These are phyloP conservation scores for Citrullus mucosospermus DNA, from an alignment of 306 rosid species.

Conservation along the genomic window DNA sequence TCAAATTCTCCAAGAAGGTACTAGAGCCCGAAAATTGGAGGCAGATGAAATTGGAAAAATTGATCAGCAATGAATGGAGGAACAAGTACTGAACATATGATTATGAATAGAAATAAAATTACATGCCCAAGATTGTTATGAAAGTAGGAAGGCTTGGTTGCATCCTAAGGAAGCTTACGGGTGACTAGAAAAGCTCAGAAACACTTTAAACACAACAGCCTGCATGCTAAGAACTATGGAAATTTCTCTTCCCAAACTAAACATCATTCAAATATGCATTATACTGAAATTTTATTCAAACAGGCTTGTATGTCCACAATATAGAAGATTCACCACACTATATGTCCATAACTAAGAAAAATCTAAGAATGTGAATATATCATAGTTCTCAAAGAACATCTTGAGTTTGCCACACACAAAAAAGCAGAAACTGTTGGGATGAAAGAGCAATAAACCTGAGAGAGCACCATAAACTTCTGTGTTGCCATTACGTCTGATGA, in stretches of 20 bases:
- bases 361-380: not conserved
- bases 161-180: not conserved
- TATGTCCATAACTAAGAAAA: not conserved
- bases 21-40: not conserved
- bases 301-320: not conserved
- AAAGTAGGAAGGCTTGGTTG: not conserved
- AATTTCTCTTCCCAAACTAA: not conserved
- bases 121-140: not conserved
- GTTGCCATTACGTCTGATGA: not conserved
- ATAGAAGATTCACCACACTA: not conserved
- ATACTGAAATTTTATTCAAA: not conserved
- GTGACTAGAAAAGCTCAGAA: not conserved
- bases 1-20: not conserved
- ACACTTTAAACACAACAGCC: not conserved
- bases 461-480: slow-evolving; percentile 1
- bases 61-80: not conserved
- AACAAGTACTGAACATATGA: not conserved
- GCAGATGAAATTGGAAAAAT: not conserved
- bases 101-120: not conserved
- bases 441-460: not conserved
- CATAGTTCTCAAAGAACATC: not conserved
- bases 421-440: not conserved
- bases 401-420: not conserved
- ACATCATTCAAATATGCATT: not conserved
- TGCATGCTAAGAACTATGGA: not conserved